phyloP scores from a whole-genome alignment of 2,329 filamentous ascomycete species.

The Stagonosporopsis rhizophila region DNA sequence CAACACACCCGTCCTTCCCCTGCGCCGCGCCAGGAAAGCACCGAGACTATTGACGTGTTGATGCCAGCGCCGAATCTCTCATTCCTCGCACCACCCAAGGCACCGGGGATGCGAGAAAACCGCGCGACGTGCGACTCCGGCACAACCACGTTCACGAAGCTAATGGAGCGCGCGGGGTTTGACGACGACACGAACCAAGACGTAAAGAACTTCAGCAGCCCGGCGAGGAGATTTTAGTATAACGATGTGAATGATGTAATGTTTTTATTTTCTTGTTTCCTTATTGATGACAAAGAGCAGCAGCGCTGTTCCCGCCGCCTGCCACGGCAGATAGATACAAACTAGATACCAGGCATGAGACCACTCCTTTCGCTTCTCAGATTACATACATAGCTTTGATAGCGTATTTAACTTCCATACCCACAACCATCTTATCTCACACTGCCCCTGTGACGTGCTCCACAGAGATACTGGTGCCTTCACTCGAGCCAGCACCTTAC shows the following conservation, averaged over 20 bases:
- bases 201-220: conserved; percentile 37
- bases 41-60: conserved; percentile 55
- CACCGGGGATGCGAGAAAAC: conserved; percentile 42
- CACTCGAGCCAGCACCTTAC: background rate
- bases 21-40: conserved; percentile 42
- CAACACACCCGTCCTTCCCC: conserved; percentile 7
- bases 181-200: conserved; percentile 39
- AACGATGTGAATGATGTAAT: background rate
- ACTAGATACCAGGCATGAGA: conserved; percentile 18
- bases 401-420: conserved; percentile 7
- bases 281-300: background rate
- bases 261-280: background rate
- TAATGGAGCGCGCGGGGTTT: conserved; percentile 54
- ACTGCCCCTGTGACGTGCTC: too few relatives aligned
- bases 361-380: conserved; percentile 13
- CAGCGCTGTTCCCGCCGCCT: conserved; percentile 13
- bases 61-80: conserved; percentile 45
- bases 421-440: background rate
- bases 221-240: conserved; percentile 12
- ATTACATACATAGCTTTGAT: conserved; percentile 14
- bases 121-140: conserved; percentile 40
- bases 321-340: conserved; percentile 12
- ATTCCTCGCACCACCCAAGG: conserved; percentile 44
- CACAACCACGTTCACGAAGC: conserved; percentile 50
- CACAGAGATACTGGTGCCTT: too few relatives aligned